A percentile compares a stretch with the other conserved stretches of the same genome.
Conservation (phyloP, 2,329 filamentous ascomycete genomes). For the Huntiella bhutanensis region DNA sequence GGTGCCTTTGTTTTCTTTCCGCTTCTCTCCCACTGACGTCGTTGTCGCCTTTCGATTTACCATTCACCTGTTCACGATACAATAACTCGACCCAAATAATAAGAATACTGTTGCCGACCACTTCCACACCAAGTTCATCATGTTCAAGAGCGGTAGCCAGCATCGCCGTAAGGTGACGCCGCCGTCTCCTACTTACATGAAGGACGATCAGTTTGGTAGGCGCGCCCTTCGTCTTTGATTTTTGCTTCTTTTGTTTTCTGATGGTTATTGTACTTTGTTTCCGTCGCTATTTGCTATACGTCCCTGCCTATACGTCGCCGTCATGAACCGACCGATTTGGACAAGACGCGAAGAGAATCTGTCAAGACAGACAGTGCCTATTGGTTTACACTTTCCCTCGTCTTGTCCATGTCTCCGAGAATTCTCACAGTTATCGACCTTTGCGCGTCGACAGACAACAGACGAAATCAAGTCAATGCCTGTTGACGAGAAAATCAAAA, state of each 20-base stretch:
- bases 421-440: neutral
- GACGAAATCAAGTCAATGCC: neutral
- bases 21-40: neutral
- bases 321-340: no score
- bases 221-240: conserved; percentile 5
- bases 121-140: conserved; percentile 4
- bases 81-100: no score
- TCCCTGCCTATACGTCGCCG: no score
- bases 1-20: neutral
- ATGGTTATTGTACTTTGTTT: conserved; percentile 1
- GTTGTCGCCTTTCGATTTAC: neutral
- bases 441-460: neutral
- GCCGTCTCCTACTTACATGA: conserved; percentile 45
- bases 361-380: no score
- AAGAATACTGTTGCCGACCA: neutral
- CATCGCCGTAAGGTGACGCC: conserved; percentile 35
- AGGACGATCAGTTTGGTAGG: conserved; percentile 46
- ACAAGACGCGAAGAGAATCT: no score
- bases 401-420: neutral
- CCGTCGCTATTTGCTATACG: neutral
- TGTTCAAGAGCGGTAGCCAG: conserved; percentile 13
- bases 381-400: neutral
- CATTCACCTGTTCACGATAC: neutral
- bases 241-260: neutral
- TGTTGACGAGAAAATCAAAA: neutral